Conservation (phyloP, 75 land plant species). For the Cupressus sempervirens region DNA sequence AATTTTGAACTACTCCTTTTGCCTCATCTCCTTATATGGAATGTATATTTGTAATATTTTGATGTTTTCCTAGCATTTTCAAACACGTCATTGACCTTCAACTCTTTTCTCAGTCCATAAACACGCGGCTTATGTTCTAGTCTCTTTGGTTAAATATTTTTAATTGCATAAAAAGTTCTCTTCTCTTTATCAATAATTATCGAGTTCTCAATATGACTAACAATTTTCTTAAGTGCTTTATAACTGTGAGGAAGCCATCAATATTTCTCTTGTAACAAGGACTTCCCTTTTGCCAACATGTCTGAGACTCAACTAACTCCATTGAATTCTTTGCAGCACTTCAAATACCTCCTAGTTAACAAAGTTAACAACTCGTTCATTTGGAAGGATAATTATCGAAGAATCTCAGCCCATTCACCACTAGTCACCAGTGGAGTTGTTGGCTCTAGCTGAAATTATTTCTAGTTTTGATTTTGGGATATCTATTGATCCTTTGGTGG, state of each 20-base stretch:
- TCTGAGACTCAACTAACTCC: neutral
- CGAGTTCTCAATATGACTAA: neutral
- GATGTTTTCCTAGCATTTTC: neutral
- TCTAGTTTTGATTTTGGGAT: too few species aligned
- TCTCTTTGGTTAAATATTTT: too few species aligned
- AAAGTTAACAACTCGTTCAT: too few species aligned
- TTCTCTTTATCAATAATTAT: neutral
- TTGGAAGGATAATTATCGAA: neutral
- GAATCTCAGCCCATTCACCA: neutral
- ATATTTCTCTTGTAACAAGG: neutral
- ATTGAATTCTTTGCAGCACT: too few species aligned
- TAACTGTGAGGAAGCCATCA: neutral
- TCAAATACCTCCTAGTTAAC: too few species aligned
- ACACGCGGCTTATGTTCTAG: neutral
- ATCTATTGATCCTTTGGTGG: neutral
- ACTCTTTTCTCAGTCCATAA: too few species aligned
- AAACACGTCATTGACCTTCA: neutral
- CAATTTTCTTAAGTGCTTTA: neutral
- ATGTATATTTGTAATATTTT: neutral
- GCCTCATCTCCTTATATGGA: neutral
- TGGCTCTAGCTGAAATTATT: neutral
- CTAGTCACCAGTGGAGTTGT: too few species aligned
- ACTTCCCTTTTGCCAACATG: neutral
- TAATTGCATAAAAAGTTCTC: neutral
- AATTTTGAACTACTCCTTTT: neutral